Evolutionary conservation across 2,329 filamentous ascomycete genomes (phyloP).

Genomic region (Arthrobotrys sphaeroides): DNA sequence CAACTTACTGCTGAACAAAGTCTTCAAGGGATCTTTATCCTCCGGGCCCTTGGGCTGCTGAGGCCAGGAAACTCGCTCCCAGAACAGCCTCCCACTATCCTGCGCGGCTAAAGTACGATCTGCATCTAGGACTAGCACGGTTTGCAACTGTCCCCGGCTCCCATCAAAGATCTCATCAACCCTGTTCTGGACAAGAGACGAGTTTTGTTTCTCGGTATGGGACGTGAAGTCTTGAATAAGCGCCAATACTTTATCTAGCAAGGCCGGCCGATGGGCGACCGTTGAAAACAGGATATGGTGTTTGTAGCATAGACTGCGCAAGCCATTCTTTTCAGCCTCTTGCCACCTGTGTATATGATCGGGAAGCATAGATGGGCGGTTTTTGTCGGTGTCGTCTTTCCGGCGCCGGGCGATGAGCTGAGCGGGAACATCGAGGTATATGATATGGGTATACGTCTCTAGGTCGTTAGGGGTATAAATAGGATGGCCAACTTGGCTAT

Average conservation of each 20-base stretch:
- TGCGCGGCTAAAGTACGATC: constrained; percentile 67
- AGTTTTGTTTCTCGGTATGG: constrained; percentile 63
- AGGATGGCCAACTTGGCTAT: constrained; percentile 56
- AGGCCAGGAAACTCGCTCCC: constrained; percentile 59
- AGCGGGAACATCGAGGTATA: constrained; percentile 66
- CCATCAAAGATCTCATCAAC: constrained; percentile 61
- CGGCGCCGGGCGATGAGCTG: constrained; percentile 61
- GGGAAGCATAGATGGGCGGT: constrained; percentile 60
- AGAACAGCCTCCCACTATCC: constrained; percentile 68
- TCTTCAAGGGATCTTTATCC: constrained; percentile 61
- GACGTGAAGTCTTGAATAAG: constrained; percentile 61
- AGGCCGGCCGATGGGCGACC: constrained; percentile 45
- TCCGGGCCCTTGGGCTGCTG: constrained; percentile 7
- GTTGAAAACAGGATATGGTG: constrained; percentile 65
- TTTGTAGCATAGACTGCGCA: constrained; percentile 64
- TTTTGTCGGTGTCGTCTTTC: constrained; percentile 60
- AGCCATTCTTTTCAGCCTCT: constrained; percentile 62
- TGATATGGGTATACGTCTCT: constrained; percentile 67
- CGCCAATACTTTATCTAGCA: constrained; percentile 54
- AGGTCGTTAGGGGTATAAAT: constrained; percentile 63
- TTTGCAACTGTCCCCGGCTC: constrained; percentile 59
- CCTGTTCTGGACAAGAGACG: constrained; percentile 56
- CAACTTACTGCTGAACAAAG: constrained; percentile 64
- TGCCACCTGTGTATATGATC: constrained; percentile 65
- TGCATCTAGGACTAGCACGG: constrained; percentile 68